Evolutionary conservation across 768 basidiomycete genomes (phyloP).

Genomic region (Pholiota microspora): DNA sequence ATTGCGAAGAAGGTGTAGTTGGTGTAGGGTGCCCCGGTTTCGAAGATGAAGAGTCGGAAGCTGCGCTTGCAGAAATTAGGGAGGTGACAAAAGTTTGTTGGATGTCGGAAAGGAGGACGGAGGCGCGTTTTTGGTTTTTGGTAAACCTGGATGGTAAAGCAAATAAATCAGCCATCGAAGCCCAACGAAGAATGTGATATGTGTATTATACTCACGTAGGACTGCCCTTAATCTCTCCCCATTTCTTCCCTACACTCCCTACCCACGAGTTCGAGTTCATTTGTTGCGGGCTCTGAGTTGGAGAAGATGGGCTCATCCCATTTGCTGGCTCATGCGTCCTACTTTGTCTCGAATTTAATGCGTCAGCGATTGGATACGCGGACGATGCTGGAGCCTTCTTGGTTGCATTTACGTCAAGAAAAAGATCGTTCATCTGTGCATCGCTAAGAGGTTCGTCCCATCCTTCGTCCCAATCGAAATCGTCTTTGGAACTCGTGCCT

Average conservation of each 20-base stretch:
- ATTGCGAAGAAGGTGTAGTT: slow-evolving; percentile 10
- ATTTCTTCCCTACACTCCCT: slow-evolving; percentile 58
- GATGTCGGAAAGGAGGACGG: slow-evolving; percentile 62
- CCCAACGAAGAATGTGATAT: not conserved
- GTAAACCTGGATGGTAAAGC: slow-evolving; percentile 54
- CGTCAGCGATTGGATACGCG: not conserved
- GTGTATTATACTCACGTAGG: slow-evolving; percentile 49
- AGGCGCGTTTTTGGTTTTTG: slow-evolving; percentile 68
- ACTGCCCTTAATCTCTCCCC: slow-evolving; percentile 53
- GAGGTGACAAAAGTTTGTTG: slow-evolving; percentile 54
- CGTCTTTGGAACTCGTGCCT: slow-evolving; percentile 3
- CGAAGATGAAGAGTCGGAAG: slow-evolving; percentile 8
- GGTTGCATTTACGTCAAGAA: not conserved
- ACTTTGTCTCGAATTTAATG: not conserved
- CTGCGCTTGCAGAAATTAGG: slow-evolving; percentile 26
- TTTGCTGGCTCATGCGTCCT: not conserved
- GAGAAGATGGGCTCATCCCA: slow-evolving; percentile 2
- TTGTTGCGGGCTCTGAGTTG: slow-evolving; percentile 22
- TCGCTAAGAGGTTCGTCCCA: slow-evolving; percentile 16
- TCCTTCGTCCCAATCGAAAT: slow-evolving; percentile 21
- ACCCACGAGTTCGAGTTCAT: slow-evolving; percentile 47
- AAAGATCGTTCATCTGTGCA: slow-evolving; percentile 7
- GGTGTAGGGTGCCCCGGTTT: slow-evolving; percentile 4
- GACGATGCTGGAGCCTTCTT: not conserved
- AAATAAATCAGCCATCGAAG: not conserved